Conservation (phyloP, 805 yeast genomes). For the Kodamaea sagamina region DNA sequence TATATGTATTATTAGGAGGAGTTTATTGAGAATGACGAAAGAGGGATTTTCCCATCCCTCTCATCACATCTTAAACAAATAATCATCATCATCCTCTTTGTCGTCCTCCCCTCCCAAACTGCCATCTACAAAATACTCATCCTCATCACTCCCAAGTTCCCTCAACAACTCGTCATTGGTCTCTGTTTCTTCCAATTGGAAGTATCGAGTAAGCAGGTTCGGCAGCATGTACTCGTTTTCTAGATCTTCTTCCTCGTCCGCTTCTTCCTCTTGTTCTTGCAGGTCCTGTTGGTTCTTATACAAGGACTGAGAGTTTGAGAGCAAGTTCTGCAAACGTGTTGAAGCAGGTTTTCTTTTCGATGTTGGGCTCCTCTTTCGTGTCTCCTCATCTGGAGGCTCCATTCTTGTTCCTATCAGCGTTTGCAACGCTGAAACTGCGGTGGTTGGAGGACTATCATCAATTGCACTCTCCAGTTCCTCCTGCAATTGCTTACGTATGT, state of each 20-base stretch:
- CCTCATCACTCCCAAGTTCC: slow-evolving; percentile 27
- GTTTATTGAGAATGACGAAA: not conserved
- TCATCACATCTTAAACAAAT: slow-evolving; percentile 28
- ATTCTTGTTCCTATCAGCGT: not conserved
- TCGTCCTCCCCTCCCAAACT: slow-evolving; percentile 15
- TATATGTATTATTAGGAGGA: not conserved
- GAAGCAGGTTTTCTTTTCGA: slow-evolving; percentile 13
- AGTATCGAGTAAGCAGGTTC: slow-evolving; percentile 34
- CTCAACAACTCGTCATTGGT: slow-evolving; percentile 23
- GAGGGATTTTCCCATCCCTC: not conserved
- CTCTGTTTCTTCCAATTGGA: slow-evolving; percentile 22
- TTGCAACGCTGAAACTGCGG: slow-evolving; percentile 1
- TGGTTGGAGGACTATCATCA: not conserved
- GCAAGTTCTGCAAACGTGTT: slow-evolving; percentile 33
- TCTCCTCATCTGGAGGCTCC: too few relatives aligned
- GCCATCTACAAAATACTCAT: slow-evolving; percentile 31
- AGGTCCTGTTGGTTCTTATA: slow-evolving; percentile 18
- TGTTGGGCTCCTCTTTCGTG: slow-evolving; percentile 7
- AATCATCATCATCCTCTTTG: slow-evolving; percentile 30
- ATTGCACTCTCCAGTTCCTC: slow-evolving; percentile 8
- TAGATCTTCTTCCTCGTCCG: slow-evolving; percentile 23
- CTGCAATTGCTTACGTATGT: slow-evolving; percentile 31
- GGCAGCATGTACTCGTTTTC: slow-evolving; percentile 46
- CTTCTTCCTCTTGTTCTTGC: slow-evolving; percentile 12
- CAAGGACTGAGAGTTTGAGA: slow-evolving; percentile 39